Evolutionary conservation across 2,329 filamentous ascomycete genomes (phyloP).

Genomic region (Ceratocystis huliohia): DNA sequence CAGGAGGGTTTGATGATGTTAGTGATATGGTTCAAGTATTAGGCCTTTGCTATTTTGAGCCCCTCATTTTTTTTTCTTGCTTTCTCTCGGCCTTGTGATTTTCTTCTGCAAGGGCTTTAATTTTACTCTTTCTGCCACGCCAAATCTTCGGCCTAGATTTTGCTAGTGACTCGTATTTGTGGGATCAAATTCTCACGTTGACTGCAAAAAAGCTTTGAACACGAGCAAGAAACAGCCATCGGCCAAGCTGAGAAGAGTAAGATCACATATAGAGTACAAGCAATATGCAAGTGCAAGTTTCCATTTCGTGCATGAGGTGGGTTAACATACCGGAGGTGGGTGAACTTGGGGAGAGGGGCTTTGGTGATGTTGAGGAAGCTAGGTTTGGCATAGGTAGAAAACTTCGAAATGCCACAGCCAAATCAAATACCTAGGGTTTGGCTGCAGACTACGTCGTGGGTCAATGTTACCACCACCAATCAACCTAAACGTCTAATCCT

Average conservation of each 20-base stretch:
- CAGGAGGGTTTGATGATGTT: not conserved
- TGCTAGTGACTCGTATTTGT: slow-evolving; percentile 9
- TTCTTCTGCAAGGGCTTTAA: slow-evolving; percentile 13
- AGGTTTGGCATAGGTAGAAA: slow-evolving; percentile 20
- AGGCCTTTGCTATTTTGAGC: too few relatives aligned
- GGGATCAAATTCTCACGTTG: not conserved
- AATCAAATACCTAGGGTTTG: slow-evolving; percentile 20
- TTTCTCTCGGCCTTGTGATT: not conserved
- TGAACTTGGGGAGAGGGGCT: not conserved
- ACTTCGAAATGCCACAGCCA: slow-evolving; percentile 17
- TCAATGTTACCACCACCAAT: slow-evolving; percentile 5
- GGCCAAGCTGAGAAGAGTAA: not conserved
- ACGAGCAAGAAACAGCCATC: not conserved
- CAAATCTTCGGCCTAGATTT: not conserved
- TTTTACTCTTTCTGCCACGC: not conserved
- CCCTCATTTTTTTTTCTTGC: not conserved
- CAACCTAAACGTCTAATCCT: not conserved
- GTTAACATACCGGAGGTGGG: slow-evolving; percentile 10
- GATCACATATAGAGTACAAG: not conserved
- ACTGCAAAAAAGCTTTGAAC: not conserved
- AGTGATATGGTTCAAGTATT: not conserved
- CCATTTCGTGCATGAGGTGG: not conserved
- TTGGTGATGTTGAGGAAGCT: slow-evolving; percentile 17
- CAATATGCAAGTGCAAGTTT: not conserved
- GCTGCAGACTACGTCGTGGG: slow-evolving; percentile 6